A percentile compares a stretch with the other conserved stretches of the same genome.
Evolutionary conservation across 768 basidiomycete genomes (phyloP).

Genomic region (Phaffia tasmanica): DNA sequence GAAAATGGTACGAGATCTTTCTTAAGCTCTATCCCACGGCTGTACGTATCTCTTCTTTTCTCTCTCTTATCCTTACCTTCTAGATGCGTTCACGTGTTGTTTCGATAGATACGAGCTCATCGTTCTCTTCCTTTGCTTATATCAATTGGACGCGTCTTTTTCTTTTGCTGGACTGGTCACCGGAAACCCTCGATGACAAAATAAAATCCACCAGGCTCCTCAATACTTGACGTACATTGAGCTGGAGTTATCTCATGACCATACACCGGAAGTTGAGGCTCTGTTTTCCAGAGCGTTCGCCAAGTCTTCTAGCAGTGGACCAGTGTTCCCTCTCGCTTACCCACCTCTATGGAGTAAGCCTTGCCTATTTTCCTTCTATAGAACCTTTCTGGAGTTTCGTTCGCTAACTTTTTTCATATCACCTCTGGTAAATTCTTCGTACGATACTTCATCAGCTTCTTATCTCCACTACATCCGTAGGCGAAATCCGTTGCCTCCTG

Average conservation of each 20-base stretch:
- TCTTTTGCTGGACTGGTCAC: not conserved
- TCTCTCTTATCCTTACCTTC: slow-evolving; percentile 30
- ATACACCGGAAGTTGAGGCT: slow-evolving; percentile 66
- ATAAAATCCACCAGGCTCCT: slow-evolving; percentile 48
- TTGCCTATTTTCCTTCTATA: not conserved
- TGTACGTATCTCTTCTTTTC: slow-evolving; percentile 47
- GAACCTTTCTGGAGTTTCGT: not conserved
- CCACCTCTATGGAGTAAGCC: slow-evolving; percentile 23
- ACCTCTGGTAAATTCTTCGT: slow-evolving; percentile 73
- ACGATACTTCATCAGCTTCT: slow-evolving; percentile 42
- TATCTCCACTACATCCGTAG: slow-evolving; percentile 88
- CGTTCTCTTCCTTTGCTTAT: slow-evolving; percentile 14
- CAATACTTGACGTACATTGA: slow-evolving; percentile 66
- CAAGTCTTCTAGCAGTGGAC: slow-evolving; percentile 11
- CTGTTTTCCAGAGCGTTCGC: slow-evolving; percentile 75
- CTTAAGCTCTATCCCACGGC: slow-evolving; percentile 82
- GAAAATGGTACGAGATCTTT: slow-evolving; percentile 68
- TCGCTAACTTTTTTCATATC: slow-evolving; percentile 46
- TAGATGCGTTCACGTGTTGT: too few relatives aligned
- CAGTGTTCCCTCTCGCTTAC: slow-evolving; percentile 20
- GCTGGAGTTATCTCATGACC: slow-evolving; percentile 42
- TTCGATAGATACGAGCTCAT: slow-evolving; percentile 17
- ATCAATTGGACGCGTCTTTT: too few relatives aligned
- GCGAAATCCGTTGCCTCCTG: slow-evolving; percentile 43
- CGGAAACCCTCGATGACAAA: not conserved